Conservation (phyloP, 2,329 filamentous ascomycete species). For the Hypoxylon sp. region DNA sequence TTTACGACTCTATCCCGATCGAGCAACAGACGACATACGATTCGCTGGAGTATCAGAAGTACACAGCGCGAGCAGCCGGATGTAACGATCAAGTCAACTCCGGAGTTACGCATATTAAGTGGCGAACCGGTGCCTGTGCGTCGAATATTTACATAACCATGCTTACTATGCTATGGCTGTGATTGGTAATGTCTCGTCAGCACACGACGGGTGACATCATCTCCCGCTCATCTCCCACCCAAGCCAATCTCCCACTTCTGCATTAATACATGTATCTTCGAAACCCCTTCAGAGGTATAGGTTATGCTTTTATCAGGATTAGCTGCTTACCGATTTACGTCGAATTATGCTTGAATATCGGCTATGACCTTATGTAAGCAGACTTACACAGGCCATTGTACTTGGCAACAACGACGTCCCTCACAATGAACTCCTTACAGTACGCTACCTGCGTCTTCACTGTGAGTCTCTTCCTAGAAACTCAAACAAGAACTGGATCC, state of each 20-base stretch:
- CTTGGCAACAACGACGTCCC: not conserved
- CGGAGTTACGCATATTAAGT: slow-evolving; percentile 1
- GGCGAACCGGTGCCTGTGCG: not conserved
- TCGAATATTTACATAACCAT: slow-evolving; percentile 2
- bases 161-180: not conserved
- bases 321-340: not conserved
- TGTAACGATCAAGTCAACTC: not conserved
- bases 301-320: not conserved
- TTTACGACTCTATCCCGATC: slow-evolving; percentile 1
- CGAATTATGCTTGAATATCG: not conserved
- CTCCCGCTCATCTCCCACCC: no score
- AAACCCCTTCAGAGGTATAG: not conserved
- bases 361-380: not conserved
- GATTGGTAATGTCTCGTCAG: not conserved
- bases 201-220: slow-evolving; percentile 1
- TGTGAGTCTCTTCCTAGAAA: not conserved
- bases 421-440: not conserved
- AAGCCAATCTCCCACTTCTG: no score
- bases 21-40: not conserved
- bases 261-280: no score
- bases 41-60: not conserved
- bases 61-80: slow-evolving; percentile 1
- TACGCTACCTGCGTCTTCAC: not conserved
- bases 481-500: not conserved
- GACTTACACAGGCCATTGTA: not conserved